A percentile compares a stretch with the other conserved stretches of the same genome.
Evolutionary conservation across 1,284 basidiomycete species (phyloP).

Genomic region (Gomphus bonarii): DNA sequence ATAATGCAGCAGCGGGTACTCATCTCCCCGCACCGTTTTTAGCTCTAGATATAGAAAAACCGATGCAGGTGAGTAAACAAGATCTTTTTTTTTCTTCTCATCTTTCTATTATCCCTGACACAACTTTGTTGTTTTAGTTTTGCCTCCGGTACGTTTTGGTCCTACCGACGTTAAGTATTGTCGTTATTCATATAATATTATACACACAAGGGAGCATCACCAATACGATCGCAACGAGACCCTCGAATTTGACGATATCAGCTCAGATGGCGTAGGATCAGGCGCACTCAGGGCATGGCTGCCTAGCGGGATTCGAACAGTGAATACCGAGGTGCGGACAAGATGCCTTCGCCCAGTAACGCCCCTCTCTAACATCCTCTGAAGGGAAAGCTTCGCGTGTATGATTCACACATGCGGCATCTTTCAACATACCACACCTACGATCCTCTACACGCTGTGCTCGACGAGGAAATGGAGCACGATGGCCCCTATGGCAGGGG

Average conservation of each 20-base stretch:
- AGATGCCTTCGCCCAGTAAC: neutral
- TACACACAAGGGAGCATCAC: slow-evolving; percentile 6
- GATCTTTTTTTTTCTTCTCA: neutral
- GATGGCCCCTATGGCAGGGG: slow-evolving; percentile 14
- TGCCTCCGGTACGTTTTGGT: slow-evolving; percentile 2
- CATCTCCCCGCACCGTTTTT: neutral
- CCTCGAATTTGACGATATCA: slow-evolving; percentile 2
- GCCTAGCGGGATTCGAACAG: neutral
- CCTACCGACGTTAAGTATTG: neutral
- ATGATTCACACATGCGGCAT: neutral
- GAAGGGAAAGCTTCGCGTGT: slow-evolving; percentile 1
- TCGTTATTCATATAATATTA: neutral
- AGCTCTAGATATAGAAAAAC: neutral
- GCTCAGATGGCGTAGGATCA: neutral
- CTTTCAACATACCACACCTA: neutral
- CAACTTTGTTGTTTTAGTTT: neutral
- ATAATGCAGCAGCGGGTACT: neutral
- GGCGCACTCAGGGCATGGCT: slow-evolving; percentile 5
- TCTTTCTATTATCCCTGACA: neutral
- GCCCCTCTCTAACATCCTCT: neutral
- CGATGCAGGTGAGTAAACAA: neutral
- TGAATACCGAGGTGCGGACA: neutral
- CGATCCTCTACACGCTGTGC: neutral
- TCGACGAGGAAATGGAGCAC: neutral
- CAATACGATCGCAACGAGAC: neutral